Conservation (phyloP, 139 green algal species). For the Asterochloris erici region DNA sequence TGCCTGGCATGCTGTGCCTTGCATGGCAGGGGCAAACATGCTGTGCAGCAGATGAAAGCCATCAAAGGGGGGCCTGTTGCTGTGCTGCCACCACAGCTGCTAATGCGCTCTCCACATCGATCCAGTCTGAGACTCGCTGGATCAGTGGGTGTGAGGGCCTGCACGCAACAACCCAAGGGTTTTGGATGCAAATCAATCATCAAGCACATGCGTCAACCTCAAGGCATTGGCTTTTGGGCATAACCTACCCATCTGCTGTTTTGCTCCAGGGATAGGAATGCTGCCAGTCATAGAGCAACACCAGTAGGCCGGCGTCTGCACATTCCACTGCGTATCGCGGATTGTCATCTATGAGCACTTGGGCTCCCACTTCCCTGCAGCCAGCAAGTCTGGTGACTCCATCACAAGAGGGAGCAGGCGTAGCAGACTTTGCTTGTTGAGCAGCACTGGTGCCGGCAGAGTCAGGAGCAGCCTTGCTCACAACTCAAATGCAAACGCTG, state of each 20-base stretch:
- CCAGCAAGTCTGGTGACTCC: background rate
- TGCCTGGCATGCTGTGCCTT: no score
- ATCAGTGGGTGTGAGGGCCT: slow-evolving; percentile 52
- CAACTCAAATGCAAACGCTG: no score
- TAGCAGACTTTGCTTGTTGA: no score
- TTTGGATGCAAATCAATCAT: background rate
- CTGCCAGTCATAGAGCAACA: slow-evolving; percentile 92
- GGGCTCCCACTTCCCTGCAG: slow-evolving; percentile 66
- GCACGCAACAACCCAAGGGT: slow-evolving; percentile 16
- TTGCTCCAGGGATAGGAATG: slow-evolving; percentile 88
- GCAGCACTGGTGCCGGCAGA: no score
- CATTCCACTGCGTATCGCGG: slow-evolving; percentile 88
- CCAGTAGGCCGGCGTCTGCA: slow-evolving; percentile 75
- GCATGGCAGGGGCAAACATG: no score
- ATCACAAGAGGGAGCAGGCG: no score
- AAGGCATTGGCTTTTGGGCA: slow-evolving; percentile 14
- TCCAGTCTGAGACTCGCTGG: slow-evolving; percentile 57
- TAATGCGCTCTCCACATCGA: slow-evolving; percentile 54
- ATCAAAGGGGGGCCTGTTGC: no score
- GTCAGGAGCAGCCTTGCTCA: no score
- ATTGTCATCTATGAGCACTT: slow-evolving; percentile 95
- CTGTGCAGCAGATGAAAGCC: no score
- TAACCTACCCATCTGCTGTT: slow-evolving; percentile 31
- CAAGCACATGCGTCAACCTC: background rate
- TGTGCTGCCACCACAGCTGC: slow-evolving; percentile 15